These are phyloP conservation scores for Coemansia sp. DNA, from an alignment of 192 early-diverging fungal genomes.

Conservation along the genomic window DNA sequence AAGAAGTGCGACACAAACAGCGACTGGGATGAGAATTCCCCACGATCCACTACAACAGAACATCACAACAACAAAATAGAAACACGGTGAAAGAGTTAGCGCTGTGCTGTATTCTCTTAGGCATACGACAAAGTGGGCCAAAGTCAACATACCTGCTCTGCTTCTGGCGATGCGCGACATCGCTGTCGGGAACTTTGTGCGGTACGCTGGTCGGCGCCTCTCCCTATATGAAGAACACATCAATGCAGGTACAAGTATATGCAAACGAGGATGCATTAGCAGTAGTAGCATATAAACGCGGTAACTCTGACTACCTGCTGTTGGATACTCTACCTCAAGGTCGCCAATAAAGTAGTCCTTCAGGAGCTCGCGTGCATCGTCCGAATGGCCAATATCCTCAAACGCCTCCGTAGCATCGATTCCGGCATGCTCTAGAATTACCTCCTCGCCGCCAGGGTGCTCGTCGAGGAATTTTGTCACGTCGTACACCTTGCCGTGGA, in stretches of 20 bases:
- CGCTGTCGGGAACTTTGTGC: conserved; percentile 12
- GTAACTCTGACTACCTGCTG: not conserved
- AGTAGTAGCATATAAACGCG: not conserved
- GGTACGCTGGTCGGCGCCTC: conserved; percentile 17
- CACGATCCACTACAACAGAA: conserved; percentile 46
- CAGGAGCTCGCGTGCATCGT: conserved; percentile 89
- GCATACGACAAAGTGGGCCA: not conserved
- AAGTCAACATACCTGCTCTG: conserved; percentile 44
- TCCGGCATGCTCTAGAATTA: conserved; percentile 88
- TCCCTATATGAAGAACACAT: conserved; percentile 21
- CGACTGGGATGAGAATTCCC: conserved; percentile 56
- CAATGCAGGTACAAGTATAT: not conserved
- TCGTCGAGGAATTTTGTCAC: conserved; percentile 80
- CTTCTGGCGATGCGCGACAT: conserved; percentile 26
- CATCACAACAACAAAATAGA: not conserved
- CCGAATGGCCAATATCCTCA: conserved; percentile 96
- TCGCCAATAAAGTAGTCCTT: conserved; percentile 73
- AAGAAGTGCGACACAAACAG: conserved; percentile 51
- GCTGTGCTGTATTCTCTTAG: not conserved
- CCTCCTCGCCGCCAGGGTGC: conserved; percentile 98
- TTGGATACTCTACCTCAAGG: conserved; percentile 46
- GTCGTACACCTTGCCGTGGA: conserved; percentile 79
- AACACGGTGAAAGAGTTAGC: not conserved
- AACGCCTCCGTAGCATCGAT: conserved; percentile 90
- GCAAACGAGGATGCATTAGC: not conserved